phyloP scores from a whole-genome alignment of 768 basidiomycete species.

The Lentinus brumalis region DNA sequence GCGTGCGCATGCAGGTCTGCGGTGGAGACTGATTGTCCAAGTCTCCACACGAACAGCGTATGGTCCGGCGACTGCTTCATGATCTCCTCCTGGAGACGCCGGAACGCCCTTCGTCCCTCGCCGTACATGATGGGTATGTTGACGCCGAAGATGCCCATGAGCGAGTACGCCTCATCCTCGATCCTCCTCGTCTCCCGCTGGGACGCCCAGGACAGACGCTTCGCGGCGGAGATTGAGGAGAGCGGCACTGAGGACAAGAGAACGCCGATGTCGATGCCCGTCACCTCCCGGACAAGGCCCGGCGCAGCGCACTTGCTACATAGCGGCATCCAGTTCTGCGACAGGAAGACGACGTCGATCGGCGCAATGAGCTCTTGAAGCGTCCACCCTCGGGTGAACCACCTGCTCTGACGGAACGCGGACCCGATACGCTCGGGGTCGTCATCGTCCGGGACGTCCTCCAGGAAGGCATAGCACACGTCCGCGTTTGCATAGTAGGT shows the following conservation, averaged over 20 bases:
- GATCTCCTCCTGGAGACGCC: conserved; percentile 1
- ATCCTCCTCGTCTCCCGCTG: neutral
- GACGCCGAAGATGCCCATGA: conserved; percentile 6
- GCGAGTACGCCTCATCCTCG: conserved; percentile 9
- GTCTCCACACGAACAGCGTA: neutral
- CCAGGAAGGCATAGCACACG: conserved; percentile 5
- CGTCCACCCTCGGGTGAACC: conserved; percentile 9
- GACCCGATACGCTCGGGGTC: neutral
- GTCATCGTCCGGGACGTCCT: conserved; percentile 3
- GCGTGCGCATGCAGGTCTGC: neutral
- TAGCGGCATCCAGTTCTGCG: neutral
- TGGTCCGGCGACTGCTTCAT: neutral
- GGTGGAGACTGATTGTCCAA: neutral
- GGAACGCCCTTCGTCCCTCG: conserved; percentile 2
- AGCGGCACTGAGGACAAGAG: neutral
- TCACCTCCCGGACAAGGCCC: neutral
- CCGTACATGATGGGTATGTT: conserved; percentile 1
- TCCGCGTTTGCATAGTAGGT: conserved; percentile 5
- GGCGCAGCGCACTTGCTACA: neutral
- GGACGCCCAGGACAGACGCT: conserved; percentile 5
- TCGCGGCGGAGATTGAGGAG: neutral
- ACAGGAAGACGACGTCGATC: conserved; percentile 1
- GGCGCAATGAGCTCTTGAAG: conserved; percentile 9
- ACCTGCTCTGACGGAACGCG: neutral
- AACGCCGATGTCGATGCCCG: neutral